Conservation (phyloP, 2,329 filamentous ascomycete genomes). For the Aspergillus sp. region DNA sequence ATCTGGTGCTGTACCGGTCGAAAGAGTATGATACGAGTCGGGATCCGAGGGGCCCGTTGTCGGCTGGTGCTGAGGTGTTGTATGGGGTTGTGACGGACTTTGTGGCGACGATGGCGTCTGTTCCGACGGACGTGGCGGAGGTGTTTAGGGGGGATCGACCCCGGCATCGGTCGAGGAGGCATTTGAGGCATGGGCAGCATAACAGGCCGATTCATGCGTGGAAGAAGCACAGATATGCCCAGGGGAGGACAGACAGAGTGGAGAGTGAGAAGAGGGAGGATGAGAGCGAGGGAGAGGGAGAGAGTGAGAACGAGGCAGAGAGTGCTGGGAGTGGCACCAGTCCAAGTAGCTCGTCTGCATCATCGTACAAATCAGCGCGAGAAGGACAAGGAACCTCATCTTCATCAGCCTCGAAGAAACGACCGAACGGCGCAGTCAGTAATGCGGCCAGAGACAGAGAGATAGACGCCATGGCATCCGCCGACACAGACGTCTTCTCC, state of each 20-base stretch:
- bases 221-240: not conserved
- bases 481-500: not conserved
- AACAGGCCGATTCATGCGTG: not conserved
- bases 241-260: not conserved
- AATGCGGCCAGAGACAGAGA: not conserved
- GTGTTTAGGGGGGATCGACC: constrained; percentile 8
- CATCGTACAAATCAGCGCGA: not conserved
- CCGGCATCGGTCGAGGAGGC: not conserved
- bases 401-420: not conserved
- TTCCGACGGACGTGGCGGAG: constrained; percentile 53
- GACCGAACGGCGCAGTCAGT: not conserved
- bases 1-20: constrained; percentile 68
- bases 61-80: constrained; percentile 73
- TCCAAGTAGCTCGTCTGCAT: not conserved
- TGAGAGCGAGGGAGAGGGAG: not conserved
- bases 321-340: not conserved
- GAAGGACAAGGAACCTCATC: not conserved
- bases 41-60: constrained; percentile 76
- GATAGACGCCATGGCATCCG: not conserved
- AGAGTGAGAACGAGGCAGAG: not conserved
- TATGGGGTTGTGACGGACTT: constrained; percentile 81
- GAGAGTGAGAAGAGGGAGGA: not conserved
- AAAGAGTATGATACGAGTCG: constrained; percentile 74
- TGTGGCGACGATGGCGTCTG: constrained; percentile 77
- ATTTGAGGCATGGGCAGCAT: not conserved